Base-by-base conservation (phyloP, 1,139 yeast species). In the Zygoascus hellenicus region DNA sequence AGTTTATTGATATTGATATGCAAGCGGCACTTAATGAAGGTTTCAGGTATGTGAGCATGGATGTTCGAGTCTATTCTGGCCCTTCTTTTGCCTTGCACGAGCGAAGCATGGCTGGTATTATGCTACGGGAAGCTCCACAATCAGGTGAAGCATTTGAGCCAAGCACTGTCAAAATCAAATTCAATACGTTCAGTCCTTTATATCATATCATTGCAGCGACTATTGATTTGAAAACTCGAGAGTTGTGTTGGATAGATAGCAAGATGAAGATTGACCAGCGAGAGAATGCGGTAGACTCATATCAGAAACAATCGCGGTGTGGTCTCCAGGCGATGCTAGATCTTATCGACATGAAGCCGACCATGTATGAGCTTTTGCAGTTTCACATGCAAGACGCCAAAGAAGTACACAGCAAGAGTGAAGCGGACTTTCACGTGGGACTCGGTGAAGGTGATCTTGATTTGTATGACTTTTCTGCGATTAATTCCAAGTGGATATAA, bases 101-200 rank as follows among this genome's bases (percentile, higher is more conserved):
- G 15, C n/a, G 37, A 15, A 39, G 51, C 11, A 42, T 45, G 38
- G 48, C 51, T 13, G 51, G 51, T 15, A 35, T 42, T 19, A 48
- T 48, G 51, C 38, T 48, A 3, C n/a, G 51, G 17, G 30, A 48
- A 19, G 38, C 17, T 5, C 9, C 36, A 13, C 34, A 41, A 10
- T 45, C 51, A 13, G 51, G 51, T 13, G 51, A 48, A 35, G 38
- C 45, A n/a, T 48, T 42, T 17, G 48, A 48, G 30, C 51, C 51
- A 4, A 34, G 43, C 1, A 41, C 42, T 2, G 51, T 48, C 15
- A 30, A 42, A 13, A 7, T 22, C 30, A 48, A 45, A 22, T 45
- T 48, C 30, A 46, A 48, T 19, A 10, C 45, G 6, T 38, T 32
- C 15, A 14, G 46, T 7, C 41, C 13, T n/a, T 10, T 11, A 6